These are phyloP conservation scores for Ceratobasidium sp. DNA, from an alignment of 1,284 basidiomycete species.

Conservation along the genomic window DNA sequence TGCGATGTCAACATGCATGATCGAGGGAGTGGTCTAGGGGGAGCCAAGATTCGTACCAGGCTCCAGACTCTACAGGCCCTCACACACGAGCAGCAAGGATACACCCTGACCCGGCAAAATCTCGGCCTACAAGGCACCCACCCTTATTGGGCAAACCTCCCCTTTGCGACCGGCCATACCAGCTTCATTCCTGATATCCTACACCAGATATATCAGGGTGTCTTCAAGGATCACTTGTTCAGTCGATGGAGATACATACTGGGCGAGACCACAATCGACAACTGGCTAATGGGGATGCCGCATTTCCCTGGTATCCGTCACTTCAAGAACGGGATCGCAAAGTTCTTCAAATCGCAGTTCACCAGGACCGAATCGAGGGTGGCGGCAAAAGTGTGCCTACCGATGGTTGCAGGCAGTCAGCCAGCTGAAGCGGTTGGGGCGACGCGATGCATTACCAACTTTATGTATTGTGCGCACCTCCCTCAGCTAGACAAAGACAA, in stretches of 20 bases:
- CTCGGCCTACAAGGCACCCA: neutral
- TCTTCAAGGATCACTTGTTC: too few relatives aligned
- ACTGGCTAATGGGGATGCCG: too few relatives aligned
- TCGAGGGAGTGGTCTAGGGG: neutral
- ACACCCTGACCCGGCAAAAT: neutral
- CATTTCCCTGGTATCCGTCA: too few relatives aligned
- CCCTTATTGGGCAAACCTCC: too few relatives aligned
- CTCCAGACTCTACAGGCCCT: neutral
- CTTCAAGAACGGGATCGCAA: too few relatives aligned
- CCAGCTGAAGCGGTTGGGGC: constrained; percentile 45
- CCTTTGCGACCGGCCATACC: too few relatives aligned
- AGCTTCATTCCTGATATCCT: too few relatives aligned
- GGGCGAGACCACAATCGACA: too few relatives aligned
- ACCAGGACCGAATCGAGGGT: constrained; percentile 44
- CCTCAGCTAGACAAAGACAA: neutral
- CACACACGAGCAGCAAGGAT: neutral
- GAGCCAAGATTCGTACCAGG: neutral
- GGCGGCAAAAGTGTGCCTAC: constrained; percentile 24
- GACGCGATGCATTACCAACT: constrained; percentile 57
- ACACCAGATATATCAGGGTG: too few relatives aligned
- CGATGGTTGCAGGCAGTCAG: constrained; percentile 1
- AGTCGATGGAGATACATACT: too few relatives aligned
- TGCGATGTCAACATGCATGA: constrained; percentile 1
- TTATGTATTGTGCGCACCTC: constrained; percentile 53
- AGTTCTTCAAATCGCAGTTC: constrained; percentile 27